Base-by-base conservation (phyloP, 257 asterid genomes). In the Penstemon newberryi region DNA sequence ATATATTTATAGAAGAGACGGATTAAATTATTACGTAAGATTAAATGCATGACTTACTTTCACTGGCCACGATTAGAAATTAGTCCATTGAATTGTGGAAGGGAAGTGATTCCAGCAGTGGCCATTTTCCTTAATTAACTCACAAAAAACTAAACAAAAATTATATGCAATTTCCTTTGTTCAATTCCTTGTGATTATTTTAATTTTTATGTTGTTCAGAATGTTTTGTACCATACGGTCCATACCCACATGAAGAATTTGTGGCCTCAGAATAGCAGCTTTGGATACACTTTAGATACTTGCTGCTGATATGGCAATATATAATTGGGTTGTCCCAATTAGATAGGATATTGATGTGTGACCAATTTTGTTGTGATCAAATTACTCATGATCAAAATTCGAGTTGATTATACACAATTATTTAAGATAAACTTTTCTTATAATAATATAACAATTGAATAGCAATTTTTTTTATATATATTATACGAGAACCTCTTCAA, bases 51-150 rank as follows among this genome's bases (percentile, higher is more conserved):
- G 18, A 15, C 18, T n/a, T n/a, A n/a, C n/a, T n/a, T n/a, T n/a
- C n/a, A n/a, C n/a, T n/a, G n/a, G n/a, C n/a, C n/a, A n/a, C n/a
- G n/a, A n/a, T n/a, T n/a, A n/a, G n/a, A n/a, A n/a, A n/a, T 86
- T 56, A 92, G 84, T 9, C 98, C 98, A 71, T 66, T 81, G 90
- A 86, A 90, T 36, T 88, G 97, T 33, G 96, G 95, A 69, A 90
- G 86, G 64, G 95, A 83, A 69, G 90, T 88, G 81, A 80, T 83
- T 61, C 80, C 84, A 6, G 85, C 83, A 41, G 91, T 61, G 18
- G 91, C 95, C 96, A 88, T 88, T 78, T 74, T 46, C 53, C 59
- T 64, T 0, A 13, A 7, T 25, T 25, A 25, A 25, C 33, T 25
- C 33, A 25, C 33, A 25, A 25, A 25, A 25, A 2, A 25, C 33